phyloP scores from a whole-genome alignment of 2,329 filamentous ascomycete genomes.

The Lachnellula occidentalis region DNA sequence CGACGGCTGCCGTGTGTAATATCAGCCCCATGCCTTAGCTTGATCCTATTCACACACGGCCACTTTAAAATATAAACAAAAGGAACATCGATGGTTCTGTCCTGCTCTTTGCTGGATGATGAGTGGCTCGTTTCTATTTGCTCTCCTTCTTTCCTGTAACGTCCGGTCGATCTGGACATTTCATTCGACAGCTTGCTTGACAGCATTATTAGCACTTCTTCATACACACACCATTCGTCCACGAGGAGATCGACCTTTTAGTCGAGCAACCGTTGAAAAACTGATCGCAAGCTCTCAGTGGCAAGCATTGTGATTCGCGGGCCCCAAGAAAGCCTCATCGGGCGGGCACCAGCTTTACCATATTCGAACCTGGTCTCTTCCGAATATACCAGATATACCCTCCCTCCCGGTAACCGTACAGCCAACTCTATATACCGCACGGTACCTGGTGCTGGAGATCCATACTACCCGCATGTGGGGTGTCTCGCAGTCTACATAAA shows the following conservation, averaged over 20 bases:
- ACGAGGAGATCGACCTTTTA: conserved; percentile 25
- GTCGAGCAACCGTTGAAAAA: conserved; percentile 17
- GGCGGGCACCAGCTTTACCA: conserved; percentile 16
- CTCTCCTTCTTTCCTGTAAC: conserved; percentile 8
- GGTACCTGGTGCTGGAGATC: conserved; percentile 24
- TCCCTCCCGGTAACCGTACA: conserved; percentile 15
- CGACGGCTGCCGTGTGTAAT: conserved; percentile 17
- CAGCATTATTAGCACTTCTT: conserved; percentile 12
- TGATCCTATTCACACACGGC: conserved; percentile 3
- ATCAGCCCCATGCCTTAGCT: conserved; percentile 15
- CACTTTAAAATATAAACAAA: conserved; percentile 13
- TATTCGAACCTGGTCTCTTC: conserved; percentile 20
- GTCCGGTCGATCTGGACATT: conserved; percentile 17
- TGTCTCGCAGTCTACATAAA: conserved; percentile 24
- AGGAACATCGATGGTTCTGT: conserved; percentile 2
- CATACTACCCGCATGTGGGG: conserved; percentile 24
- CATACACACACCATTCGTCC: conserved; percentile 12
- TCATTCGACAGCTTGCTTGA: conserved; percentile 18
- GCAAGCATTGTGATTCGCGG: conserved; percentile 25
- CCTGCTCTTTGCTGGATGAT: conserved; percentile 15
- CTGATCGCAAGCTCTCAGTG: conserved; percentile 22
- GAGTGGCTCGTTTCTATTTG: conserved; percentile 16
- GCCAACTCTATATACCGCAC: conserved; percentile 21
- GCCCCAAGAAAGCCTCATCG: conserved; percentile 21
- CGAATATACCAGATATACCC: conserved; percentile 15